A percentile compares a stretch with the other conserved stretches of the same genome.
Evolutionary conservation across 1,139 yeast species (phyloP).

Genomic region (Saccharomyces hybrid): DNA sequence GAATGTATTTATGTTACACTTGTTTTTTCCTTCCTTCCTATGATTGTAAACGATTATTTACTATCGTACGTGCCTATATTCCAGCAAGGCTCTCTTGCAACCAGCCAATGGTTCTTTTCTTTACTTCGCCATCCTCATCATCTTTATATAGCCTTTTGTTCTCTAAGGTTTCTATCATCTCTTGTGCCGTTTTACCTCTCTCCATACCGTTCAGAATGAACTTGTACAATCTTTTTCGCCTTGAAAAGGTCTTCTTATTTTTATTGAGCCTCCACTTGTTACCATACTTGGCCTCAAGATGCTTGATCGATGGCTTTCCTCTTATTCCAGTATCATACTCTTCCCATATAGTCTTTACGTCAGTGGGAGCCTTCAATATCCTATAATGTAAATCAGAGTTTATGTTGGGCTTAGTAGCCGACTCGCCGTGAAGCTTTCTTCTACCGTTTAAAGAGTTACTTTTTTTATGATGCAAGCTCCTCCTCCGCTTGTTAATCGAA

Average conservation of each 20-base stretch:
- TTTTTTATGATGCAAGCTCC: neutral
- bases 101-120: slow-evolving; percentile 33
- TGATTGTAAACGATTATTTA: neutral
- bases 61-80: slow-evolving; percentile 9
- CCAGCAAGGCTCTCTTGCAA: slow-evolving; percentile 32
- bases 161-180: slow-evolving; percentile 30
- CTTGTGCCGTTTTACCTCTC: slow-evolving; percentile 31
- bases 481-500: neutral
- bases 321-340: slow-evolving; percentile 33
- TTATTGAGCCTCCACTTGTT: slow-evolving; percentile 33
- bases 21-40: neutral
- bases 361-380: slow-evolving; percentile 31
- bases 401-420: neutral
- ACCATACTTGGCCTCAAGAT: slow-evolving; percentile 32
- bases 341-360: slow-evolving; percentile 33
- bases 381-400: slow-evolving; percentile 20
- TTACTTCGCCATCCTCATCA: slow-evolving; percentile 28
- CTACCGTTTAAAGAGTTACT: neutral
- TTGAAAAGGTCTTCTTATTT: slow-evolving; percentile 31
- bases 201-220: slow-evolving; percentile 32
- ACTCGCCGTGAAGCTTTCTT: neutral
- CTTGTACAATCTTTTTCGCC: slow-evolving; percentile 34
- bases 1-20: neutral
- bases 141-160: slow-evolving; percentile 27
- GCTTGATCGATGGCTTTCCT: slow-evolving; percentile 33